phyloP scores from a whole-genome alignment of 306 rosid genomes.

The Mimosa pudica region DNA sequence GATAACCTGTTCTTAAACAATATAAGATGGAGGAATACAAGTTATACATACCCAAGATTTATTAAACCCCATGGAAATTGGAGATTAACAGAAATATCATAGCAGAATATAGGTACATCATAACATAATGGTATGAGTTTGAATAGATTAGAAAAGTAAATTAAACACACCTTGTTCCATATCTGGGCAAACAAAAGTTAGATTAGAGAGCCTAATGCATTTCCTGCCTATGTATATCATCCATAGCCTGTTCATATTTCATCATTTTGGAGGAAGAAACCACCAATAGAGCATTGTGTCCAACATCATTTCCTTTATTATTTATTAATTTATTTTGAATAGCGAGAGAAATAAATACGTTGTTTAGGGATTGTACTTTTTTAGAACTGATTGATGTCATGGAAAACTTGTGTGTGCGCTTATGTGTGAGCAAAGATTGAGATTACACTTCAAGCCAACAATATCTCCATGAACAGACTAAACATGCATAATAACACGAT shows the following conservation, averaged over 20 bases:
- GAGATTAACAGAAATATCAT: neutral
- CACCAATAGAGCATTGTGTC: neutral
- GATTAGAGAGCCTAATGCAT: neutral
- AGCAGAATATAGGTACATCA: neutral
- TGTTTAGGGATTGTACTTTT: neutral
- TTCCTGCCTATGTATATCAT: neutral
- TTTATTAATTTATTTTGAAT: neutral
- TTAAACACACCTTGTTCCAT: neutral
- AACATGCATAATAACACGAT: neutral
- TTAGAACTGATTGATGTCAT: neutral
- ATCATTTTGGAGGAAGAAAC: neutral
- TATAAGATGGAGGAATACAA: neutral
- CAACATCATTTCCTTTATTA: neutral
- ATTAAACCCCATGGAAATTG: neutral
- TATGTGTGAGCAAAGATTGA: neutral
- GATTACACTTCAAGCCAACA: neutral
- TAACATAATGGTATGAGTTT: neutral
- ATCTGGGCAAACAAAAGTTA: neutral
- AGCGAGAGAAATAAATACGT: neutral
- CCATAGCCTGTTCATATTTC: neutral
- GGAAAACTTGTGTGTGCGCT: neutral
- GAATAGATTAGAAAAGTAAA: too few relatives aligned
- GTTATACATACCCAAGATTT: neutral
- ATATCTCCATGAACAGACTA: neutral
- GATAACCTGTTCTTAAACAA: slow-evolving; percentile 43